Conservation (phyloP, 2,329 filamentous ascomycete genomes). For the Zopfia rhizophila region DNA sequence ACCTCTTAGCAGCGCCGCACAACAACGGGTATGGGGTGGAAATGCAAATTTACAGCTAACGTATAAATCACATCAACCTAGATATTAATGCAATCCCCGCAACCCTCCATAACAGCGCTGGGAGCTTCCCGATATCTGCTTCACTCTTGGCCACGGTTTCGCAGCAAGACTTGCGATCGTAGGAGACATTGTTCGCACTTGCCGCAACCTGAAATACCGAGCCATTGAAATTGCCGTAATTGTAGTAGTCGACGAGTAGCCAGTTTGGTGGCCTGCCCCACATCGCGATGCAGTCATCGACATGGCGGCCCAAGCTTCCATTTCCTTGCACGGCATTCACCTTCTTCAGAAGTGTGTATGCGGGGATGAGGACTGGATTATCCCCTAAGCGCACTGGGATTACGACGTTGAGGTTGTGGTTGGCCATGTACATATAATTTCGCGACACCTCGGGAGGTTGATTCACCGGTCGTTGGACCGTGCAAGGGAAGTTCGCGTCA, state of each 20-base stretch:
- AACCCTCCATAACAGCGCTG: too few species aligned
- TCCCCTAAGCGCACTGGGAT: constrained; percentile 53
- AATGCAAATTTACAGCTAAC: too few species aligned
- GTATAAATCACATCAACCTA: too few species aligned
- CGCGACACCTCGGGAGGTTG: constrained; percentile 62
- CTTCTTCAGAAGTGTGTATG: constrained; percentile 37
- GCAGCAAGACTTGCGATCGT: constrained; percentile 34
- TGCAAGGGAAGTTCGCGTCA: constrained; percentile 78
- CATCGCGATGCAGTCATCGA: constrained; percentile 38
- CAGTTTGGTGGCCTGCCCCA: constrained; percentile 49
- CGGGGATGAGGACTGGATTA: constrained; percentile 57
- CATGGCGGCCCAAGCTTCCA: constrained; percentile 37
- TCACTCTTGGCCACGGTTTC: constrained; percentile 17
- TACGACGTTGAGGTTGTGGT: constrained; percentile 87
- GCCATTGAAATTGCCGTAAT: constrained; percentile 45
- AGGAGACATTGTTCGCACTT: constrained; percentile 62
- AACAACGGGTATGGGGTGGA: too few species aligned
- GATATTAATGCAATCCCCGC: too few species aligned
- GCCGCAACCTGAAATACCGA: constrained; percentile 49
- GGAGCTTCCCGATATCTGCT: too few species aligned
- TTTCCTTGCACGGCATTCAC: constrained; percentile 44
- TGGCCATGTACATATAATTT: constrained; percentile 80
- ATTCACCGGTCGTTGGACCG: constrained; percentile 77
- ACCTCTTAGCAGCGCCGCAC: too few species aligned
- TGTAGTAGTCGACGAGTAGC: constrained; percentile 51